Conservation (phyloP, 208 protist species). For the Leptomonas pyrrhocoris region DNA sequence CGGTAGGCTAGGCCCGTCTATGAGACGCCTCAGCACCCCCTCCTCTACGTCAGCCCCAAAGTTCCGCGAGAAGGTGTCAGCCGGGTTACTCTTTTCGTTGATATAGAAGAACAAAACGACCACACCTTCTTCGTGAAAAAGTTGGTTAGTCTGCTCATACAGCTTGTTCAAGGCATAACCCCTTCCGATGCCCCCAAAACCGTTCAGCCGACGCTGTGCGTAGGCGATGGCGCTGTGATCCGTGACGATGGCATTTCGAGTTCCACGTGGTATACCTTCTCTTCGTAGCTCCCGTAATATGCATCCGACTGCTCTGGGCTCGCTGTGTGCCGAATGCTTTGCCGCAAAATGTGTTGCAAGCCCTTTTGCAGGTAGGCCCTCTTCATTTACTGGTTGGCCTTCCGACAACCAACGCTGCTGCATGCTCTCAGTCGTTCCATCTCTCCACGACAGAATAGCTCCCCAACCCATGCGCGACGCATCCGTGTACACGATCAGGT, state of each 20-base stretch:
- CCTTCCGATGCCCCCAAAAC: not conserved
- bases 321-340: not conserved
- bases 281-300: not conserved
- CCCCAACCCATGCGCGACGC: not conserved
- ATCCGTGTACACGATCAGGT: not conserved
- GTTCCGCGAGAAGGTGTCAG: slow-evolving; percentile 3
- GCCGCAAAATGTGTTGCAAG: not conserved
- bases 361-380: not conserved
- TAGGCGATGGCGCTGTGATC: not conserved
- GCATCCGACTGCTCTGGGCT: not conserved
- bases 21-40: not conserved
- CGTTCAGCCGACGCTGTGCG: not conserved
- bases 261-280: not conserved
- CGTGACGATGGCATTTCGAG: not conserved
- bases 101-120: not conserved
- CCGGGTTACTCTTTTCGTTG: not conserved
- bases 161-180: not conserved
- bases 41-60: not conserved
- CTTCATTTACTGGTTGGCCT: not conserved
- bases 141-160: not conserved
- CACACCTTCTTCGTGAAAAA: slow-evolving; percentile 1
- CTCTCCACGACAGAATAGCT: not conserved
- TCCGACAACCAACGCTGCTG: not conserved
- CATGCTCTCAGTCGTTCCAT: not conserved
- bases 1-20: not conserved